Percentiles rank a stretch among this genome's conserved stretches.
phyloP scores from a whole-genome alignment of 1,284 basidiomycete species.

The Austroboletus niveus region DNA sequence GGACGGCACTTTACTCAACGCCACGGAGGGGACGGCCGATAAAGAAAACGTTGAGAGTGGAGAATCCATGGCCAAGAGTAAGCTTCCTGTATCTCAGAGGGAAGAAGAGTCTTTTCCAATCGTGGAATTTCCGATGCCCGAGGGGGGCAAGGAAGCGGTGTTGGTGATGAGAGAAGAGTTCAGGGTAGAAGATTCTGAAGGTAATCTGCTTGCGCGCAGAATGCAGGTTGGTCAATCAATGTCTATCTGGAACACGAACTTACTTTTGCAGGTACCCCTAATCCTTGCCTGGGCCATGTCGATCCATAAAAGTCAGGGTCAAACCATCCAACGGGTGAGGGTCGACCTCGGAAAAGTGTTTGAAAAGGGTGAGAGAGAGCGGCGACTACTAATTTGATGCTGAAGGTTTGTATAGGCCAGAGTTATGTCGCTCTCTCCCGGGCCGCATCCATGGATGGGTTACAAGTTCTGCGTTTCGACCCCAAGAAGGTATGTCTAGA shows the following conservation, averaged over 20 bases:
- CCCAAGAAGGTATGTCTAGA: conserved; percentile 53
- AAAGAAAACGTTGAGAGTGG: conserved; percentile 22
- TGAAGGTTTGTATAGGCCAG: conserved; percentile 44
- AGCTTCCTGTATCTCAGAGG: conserved; percentile 10
- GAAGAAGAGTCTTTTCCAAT: conserved; percentile 49
- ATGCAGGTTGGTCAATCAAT: conserved; percentile 40
- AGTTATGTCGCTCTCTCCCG: conserved; percentile 85
- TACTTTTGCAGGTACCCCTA: conserved; percentile 47
- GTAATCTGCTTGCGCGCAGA: conserved; percentile 59
- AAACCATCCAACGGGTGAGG: conserved; percentile 67
- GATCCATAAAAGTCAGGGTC: conserved; percentile 80
- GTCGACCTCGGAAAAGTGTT: conserved; percentile 64
- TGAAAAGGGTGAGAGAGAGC: conserved; percentile 56
- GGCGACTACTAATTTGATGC: background rate
- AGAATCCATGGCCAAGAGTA: background rate
- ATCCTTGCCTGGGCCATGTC: conserved; percentile 77
- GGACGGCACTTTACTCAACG: conserved; percentile 5
- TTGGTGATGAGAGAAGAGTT: conserved; percentile 63
- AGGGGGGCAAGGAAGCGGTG: conserved; percentile 43
- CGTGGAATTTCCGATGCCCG: conserved; percentile 61
- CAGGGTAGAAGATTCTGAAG: conserved; percentile 67
- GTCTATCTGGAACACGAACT: background rate
- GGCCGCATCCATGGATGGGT: conserved; percentile 74
- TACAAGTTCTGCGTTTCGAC: conserved; percentile 79
- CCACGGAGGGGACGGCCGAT: background rate